A percentile compares a stretch with the other conserved stretches of the same genome.
phyloP scores from a whole-genome alignment of 1,139 yeast genomes.

The Diutina ranongensis region DNA sequence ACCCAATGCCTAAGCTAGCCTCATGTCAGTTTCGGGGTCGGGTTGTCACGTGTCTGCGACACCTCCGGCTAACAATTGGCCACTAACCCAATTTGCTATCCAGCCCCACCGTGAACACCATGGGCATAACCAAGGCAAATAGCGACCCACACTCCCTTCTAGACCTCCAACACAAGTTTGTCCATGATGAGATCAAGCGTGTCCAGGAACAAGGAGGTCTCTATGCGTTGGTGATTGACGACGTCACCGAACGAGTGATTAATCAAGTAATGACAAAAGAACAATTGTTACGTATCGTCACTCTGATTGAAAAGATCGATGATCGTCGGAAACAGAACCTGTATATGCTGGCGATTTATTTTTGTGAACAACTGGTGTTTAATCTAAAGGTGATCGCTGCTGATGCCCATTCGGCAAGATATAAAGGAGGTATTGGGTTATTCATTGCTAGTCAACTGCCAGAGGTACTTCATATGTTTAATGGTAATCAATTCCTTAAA shows the following conservation, averaged over 20 bases:
- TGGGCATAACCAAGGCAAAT: not conserved
- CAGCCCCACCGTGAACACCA: not conserved
- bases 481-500: conserved; percentile 19
- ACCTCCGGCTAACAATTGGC: not conserved
- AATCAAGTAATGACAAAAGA: conserved; percentile 26
- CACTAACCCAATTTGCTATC: not conserved
- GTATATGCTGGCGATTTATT: conserved; percentile 31
- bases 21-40: too few species aligned
- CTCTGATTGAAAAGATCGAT: conserved; percentile 30
- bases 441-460: conserved; percentile 19
- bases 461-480: conserved; percentile 16
- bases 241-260: conserved; percentile 23
- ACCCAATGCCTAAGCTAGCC: too few species aligned
- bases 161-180: conserved; percentile 24
- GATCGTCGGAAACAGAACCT: conserved; percentile 24
- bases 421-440: conserved; percentile 28
- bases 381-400: conserved; percentile 32
- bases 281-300: conserved; percentile 27
- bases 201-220: conserved; percentile 24
- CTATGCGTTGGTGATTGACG: conserved; percentile 29
- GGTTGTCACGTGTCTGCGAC: not conserved
- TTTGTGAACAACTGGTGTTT: conserved; percentile 25
- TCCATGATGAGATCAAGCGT: conserved; percentile 23
- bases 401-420: conserved; percentile 27
- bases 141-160: conserved; percentile 24